Conservation (phyloP, 179 eudicot species). For the Silene coronaria region DNA sequence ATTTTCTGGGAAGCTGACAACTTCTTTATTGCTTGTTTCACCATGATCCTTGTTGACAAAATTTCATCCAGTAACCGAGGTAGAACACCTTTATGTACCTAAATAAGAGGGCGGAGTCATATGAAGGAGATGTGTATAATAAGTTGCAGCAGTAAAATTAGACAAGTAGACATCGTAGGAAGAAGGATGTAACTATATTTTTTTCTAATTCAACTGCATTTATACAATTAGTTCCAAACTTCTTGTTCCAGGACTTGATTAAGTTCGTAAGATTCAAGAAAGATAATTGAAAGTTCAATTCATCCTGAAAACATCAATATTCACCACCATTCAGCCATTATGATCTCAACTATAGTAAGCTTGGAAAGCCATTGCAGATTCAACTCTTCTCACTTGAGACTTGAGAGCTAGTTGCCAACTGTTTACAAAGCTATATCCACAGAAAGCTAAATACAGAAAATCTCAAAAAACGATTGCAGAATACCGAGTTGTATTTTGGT, state of each 20-base stretch:
- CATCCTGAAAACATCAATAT: not conserved
- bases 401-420: not conserved
- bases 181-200: not conserved
- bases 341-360: not conserved
- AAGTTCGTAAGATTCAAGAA: not conserved
- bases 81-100: conserved; percentile 79
- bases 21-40: conserved; percentile 90
- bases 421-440: not conserved
- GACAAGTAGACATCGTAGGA: not conserved
- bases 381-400: not conserved
- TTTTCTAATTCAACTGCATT: too few relatives aligned
- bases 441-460: not conserved
- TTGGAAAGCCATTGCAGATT: not conserved
- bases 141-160: not conserved
- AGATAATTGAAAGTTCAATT: not conserved
- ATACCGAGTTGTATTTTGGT: not conserved
- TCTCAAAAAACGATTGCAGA: not conserved
- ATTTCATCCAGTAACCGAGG: conserved; percentile 92
- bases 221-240: not conserved
- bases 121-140: not conserved
- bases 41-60: conserved; percentile 88
- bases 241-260: not conserved
- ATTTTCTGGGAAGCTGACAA: conserved; percentile 62
- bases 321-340: not conserved
- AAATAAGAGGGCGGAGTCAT: conserved; percentile 3